Evolutionary conservation across 352 stramenopile genomes (phyloP).

Genomic region (Salisapilia sapeloensis): DNA sequence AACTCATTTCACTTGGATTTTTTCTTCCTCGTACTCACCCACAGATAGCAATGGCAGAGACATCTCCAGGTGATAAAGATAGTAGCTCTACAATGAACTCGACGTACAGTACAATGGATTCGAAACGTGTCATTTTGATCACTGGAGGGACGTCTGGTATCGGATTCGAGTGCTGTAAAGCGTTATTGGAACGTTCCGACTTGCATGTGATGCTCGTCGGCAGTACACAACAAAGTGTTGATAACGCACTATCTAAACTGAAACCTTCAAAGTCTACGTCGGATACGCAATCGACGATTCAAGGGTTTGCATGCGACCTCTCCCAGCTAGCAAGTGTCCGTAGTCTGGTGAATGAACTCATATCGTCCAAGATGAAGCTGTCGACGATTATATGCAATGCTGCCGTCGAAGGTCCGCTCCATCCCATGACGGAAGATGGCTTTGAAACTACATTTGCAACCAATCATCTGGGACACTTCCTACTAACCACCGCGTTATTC

Average conservation of each 20-base stretch:
- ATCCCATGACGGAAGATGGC: conserved; percentile 6
- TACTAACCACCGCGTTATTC: conserved; percentile 11
- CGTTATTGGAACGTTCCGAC: conserved; percentile 4
- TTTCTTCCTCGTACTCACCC: too few relatives aligned
- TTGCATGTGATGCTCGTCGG: conserved; percentile 10
- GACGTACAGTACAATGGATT: too few relatives aligned
- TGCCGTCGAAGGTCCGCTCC: conserved; percentile 10
- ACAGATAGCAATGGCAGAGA: too few relatives aligned
- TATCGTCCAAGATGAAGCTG: conserved; percentile 7
- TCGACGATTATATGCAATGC: conserved; percentile 22
- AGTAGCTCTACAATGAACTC: too few relatives aligned
- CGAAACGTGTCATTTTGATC: conserved; percentile 9
- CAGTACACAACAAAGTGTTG: conserved; percentile 6
- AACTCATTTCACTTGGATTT: too few relatives aligned
- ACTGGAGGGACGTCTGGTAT: conserved; percentile 15
- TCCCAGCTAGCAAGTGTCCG: conserved; percentile 11
- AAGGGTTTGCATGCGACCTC: conserved; percentile 7
- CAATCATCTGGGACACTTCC: conserved; percentile 22
- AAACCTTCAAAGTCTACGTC: conserved; percentile 4
- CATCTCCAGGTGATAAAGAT: too few relatives aligned
- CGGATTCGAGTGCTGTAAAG: conserved; percentile 12
- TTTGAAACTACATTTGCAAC: conserved; percentile 22
- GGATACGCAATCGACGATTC: conserved; percentile 1
- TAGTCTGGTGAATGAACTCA: conserved; percentile 5
- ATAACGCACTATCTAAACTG: conserved; percentile 6